Evolutionary conservation across 768 basidiomycete genomes (phyloP).

Genomic region (Lactarius sanguifluus): DNA sequence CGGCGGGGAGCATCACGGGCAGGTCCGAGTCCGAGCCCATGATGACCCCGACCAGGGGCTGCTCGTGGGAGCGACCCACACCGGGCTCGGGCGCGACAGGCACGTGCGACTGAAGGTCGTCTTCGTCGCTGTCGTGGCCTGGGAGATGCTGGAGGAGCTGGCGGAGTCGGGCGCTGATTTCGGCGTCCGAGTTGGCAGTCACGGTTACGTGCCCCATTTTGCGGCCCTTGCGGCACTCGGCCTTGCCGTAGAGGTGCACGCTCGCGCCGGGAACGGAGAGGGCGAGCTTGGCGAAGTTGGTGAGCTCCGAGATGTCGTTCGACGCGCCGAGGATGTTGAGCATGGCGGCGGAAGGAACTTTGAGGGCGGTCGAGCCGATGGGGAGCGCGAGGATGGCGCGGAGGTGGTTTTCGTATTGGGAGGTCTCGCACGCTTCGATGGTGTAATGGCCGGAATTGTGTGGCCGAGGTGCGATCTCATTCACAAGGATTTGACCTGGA

Average conservation of each 20-base stretch:
- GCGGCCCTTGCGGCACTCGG: conserved; percentile 81
- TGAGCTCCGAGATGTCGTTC: conserved; percentile 60
- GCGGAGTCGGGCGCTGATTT: conserved; percentile 65
- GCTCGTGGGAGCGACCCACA: conserved; percentile 55
- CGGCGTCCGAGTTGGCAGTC: conserved; percentile 78
- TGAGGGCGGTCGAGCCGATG: conserved; percentile 83
- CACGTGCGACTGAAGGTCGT: conserved; percentile 54
- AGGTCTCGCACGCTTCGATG: conserved; percentile 95
- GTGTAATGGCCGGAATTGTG: conserved; percentile 99
- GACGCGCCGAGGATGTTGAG: conserved; percentile 92
- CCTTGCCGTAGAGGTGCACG: conserved; percentile 94
- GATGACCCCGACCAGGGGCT: conserved; percentile 88
- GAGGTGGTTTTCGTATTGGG: conserved; percentile 97
- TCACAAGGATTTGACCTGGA: conserved; percentile 75
- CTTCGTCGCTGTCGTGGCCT: conserved; percentile 36
- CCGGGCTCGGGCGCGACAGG: conserved; percentile 46
- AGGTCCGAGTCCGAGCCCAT: conserved; percentile 99
- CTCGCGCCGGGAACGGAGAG: conserved; percentile 70
- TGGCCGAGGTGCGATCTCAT: conserved; percentile 97
- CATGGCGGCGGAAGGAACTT: conserved; percentile 87
- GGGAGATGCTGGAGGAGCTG: conserved; percentile 71
- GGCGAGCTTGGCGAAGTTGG: conserved; percentile 54
- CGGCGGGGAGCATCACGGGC: conserved; percentile 88
- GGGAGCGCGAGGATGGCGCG: conserved; percentile 90
- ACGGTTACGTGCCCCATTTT: conserved; percentile 99